Conservation (phyloP, 306 rosid species). For the Trifolium repens region DNA sequence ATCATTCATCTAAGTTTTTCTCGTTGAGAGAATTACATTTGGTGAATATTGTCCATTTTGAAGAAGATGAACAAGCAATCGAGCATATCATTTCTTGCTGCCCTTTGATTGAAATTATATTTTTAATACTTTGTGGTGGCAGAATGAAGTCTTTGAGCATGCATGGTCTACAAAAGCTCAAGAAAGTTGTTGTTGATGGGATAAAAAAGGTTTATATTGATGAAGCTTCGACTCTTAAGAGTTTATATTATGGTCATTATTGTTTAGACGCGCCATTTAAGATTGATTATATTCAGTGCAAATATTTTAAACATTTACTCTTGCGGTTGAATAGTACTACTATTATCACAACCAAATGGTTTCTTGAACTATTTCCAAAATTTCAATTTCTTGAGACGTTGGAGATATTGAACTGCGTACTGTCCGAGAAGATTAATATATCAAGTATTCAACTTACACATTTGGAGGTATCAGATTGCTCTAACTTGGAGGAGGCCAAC, state of each 20-base stretch:
- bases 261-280: background rate
- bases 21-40: constrained; percentile 7
- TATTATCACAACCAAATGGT: background rate
- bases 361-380: constrained; percentile 32
- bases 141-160: constrained; percentile 20
- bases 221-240: constrained; percentile 32
- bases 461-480: constrained; percentile 22
- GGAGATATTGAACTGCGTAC: background rate
- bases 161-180: constrained; percentile 25
- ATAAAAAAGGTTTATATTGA: constrained; percentile 23
- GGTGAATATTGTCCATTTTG: no score
- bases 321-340: no score
- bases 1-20: constrained; percentile 26
- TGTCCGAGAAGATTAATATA: constrained; percentile 42
- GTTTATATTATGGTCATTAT: background rate
- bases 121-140: background rate
- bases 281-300: background rate
- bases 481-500: constrained; percentile 27
- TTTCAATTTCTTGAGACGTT: constrained; percentile 45
- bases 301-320: no score
- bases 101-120: constrained; percentile 32
- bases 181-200: constrained; percentile 34
- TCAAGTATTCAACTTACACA: constrained; percentile 37
- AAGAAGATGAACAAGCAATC: background rate
- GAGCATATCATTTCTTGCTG: constrained; percentile 40